A percentile compares a stretch with the other conserved stretches of the same genome.
phyloP scores from a whole-genome alignment of 2,329 filamentous ascomycete species.

The Capronia americana region DNA sequence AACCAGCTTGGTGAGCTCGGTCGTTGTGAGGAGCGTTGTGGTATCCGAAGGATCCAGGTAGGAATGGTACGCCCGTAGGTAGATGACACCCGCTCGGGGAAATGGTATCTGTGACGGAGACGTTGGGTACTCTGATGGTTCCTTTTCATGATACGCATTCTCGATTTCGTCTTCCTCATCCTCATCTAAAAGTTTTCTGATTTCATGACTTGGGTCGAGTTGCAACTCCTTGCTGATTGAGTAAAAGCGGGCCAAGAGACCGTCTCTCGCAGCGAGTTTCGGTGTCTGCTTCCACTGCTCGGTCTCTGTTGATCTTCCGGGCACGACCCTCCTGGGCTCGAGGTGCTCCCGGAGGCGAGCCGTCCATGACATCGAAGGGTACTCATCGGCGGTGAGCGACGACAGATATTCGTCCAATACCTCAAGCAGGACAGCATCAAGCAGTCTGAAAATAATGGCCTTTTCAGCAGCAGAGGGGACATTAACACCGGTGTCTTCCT shows the following conservation, averaged over 20 bases:
- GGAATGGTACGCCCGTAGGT: constrained; percentile 31
- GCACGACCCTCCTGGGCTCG: constrained; percentile 59
- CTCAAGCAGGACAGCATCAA: constrained; percentile 69
- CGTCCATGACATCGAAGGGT: constrained; percentile 50
- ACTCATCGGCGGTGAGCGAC: constrained; percentile 27
- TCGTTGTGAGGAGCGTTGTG: constrained; percentile 21
- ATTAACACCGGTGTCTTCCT: constrained; percentile 56
- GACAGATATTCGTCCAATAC: constrained; percentile 63
- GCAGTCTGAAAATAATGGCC: constrained; percentile 59
- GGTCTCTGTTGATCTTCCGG: constrained; percentile 56
- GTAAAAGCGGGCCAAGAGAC: constrained; percentile 62
- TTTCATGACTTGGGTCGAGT: constrained; percentile 25
- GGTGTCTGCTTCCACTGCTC: constrained; percentile 59
- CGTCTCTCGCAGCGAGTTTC: constrained; percentile 58
- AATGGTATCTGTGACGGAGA: constrained; percentile 40
- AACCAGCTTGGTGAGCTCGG: constrained; percentile 33
- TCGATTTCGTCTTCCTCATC: constrained; percentile 21
- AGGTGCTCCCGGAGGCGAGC: constrained; percentile 63
- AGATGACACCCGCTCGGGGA: constrained; percentile 35
- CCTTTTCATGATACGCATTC: constrained; percentile 22
- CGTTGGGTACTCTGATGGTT: constrained; percentile 39
- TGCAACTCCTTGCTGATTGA: constrained; percentile 27
- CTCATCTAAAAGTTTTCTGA: constrained; percentile 29
- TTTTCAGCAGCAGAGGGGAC: constrained; percentile 56
- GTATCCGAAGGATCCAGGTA: constrained; percentile 24